Evolutionary conservation across 2,329 filamentous ascomycete genomes (phyloP).

Genomic region (Aspergillus arachidicola): DNA sequence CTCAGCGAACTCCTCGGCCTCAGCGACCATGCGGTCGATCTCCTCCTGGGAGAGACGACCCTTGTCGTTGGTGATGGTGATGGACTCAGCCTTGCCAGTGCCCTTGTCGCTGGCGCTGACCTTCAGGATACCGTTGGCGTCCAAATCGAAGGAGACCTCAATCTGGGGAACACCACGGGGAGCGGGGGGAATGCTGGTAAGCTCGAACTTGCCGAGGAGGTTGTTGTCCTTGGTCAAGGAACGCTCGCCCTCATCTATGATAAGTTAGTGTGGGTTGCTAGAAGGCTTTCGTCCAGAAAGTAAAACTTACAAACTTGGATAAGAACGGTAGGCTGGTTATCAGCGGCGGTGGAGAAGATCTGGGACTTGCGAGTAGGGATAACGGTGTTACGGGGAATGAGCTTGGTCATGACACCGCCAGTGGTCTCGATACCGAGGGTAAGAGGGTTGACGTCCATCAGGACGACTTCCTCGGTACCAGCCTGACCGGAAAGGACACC

Average conservation of each 20-base stretch:
- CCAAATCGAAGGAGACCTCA: conserved; percentile 95
- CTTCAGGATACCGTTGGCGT: conserved; percentile 98
- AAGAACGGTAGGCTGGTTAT: conserved; percentile 93
- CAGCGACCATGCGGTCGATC: conserved; percentile 98
- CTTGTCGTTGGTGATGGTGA: conserved; percentile 99
- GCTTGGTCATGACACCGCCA: conserved; percentile 95
- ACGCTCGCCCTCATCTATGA: conserved; percentile 76
- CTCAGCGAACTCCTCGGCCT: conserved; percentile 98
- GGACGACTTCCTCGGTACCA: conserved; percentile 76
- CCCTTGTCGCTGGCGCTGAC: conserved; percentile 97
- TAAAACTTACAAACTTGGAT: conserved; percentile 75
- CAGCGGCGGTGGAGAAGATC: conserved; percentile 95
- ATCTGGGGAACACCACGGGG: conserved; percentile 97
- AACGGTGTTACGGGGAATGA: conserved; percentile 91
- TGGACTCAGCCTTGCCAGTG: conserved; percentile 94
- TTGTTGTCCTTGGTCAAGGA: conserved; percentile 97
- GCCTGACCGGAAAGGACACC: conserved; percentile 91
- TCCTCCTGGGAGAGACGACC: conserved; percentile 94
- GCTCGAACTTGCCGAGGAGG: conserved; percentile 95
- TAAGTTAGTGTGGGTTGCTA: conserved; percentile 21
- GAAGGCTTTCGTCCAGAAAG: too few species aligned
- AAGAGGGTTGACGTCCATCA: conserved; percentile 96
- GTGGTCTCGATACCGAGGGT: conserved; percentile 98
- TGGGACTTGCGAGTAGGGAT: conserved; percentile 97
- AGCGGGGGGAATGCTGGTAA: conserved; percentile 91